These are phyloP conservation scores for Solanum bulbocastanum DNA, from an alignment of 257 asterid genomes.

Conservation along the genomic window DNA sequence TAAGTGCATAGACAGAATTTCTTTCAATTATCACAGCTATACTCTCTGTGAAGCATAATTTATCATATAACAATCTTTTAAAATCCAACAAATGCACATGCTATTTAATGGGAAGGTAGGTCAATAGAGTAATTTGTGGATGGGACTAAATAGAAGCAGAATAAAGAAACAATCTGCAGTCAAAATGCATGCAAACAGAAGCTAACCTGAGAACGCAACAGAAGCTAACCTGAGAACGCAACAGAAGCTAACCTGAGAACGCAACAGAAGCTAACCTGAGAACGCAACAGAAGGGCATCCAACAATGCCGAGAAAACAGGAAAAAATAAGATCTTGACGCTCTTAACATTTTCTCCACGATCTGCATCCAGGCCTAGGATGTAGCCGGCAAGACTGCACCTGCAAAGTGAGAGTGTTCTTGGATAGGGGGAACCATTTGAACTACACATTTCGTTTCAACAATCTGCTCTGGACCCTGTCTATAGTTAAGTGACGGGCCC, in stretches of 20 bases:
- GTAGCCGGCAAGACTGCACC: slow-evolving; percentile 75
- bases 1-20: not conserved
- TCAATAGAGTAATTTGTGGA: not conserved
- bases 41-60: not conserved
- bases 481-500: not conserved
- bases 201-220: slow-evolving; percentile 68
- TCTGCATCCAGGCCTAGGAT: slow-evolving; percentile 51
- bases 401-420: slow-evolving; percentile 17
- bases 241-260: too few species aligned
- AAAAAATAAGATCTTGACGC: slow-evolving; percentile 36
- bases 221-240: slow-evolving; percentile 62
- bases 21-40: not conserved
- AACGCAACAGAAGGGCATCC: slow-evolving; percentile 68
- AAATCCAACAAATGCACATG: not conserved
- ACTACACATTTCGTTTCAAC: not conserved
- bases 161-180: not conserved
- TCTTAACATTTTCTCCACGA: slow-evolving; percentile 36
- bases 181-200: slow-evolving; percentile 1
- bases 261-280: slow-evolving; percentile 49
- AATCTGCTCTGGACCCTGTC: not conserved
- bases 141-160: not conserved
- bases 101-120: not conserved
- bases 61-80: not conserved
- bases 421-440: not conserved
- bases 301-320: slow-evolving; percentile 64